A percentile compares a stretch with the other conserved stretches of the same genome.
These are phyloP conservation scores for Wickerhamomyces bisporus DNA, from an alignment of 805 yeast species.

Conservation along the genomic window DNA sequence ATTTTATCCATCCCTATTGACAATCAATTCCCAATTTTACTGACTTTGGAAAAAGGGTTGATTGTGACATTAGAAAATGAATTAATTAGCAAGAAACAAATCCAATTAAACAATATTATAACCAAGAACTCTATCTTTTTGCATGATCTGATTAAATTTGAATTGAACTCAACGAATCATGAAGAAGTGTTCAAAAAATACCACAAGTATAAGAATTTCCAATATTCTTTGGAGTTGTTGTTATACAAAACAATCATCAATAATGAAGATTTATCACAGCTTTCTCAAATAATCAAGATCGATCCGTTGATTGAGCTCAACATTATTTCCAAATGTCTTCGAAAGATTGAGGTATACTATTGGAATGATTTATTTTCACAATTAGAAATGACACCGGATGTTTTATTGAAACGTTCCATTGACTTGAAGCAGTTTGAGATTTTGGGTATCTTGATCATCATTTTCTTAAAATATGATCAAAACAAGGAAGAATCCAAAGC, in stretches of 20 bases:
- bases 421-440: slow-evolving; percentile 37
- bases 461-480: slow-evolving; percentile 36
- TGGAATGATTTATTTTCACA: slow-evolving; percentile 40
- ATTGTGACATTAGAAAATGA: slow-evolving; percentile 39
- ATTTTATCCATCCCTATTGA: slow-evolving; percentile 26
- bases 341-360: slow-evolving; percentile 45
- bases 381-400: slow-evolving; percentile 36
- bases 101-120: slow-evolving; percentile 29
- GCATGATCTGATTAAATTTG: slow-evolving; percentile 41
- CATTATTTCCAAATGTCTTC: slow-evolving; percentile 42
- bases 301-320: slow-evolving; percentile 20
- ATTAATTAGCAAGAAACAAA: slow-evolving; percentile 24
- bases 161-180: slow-evolving; percentile 21
- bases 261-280: slow-evolving; percentile 16
- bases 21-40: slow-evolving; percentile 21
- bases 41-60: slow-evolving; percentile 27
- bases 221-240: slow-evolving; percentile 42
- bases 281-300: slow-evolving; percentile 18
- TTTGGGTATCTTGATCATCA: slow-evolving; percentile 40
- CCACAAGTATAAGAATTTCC: slow-evolving; percentile 30
- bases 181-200: slow-evolving; percentile 19
- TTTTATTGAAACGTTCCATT: slow-evolving; percentile 36
- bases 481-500: background rate
- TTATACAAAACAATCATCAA: slow-evolving; percentile 30
- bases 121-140: slow-evolving; percentile 37